Evolutionary conservation across 2,329 filamentous ascomycete species (phyloP).

Genomic region (Trichophaea hybrida): DNA sequence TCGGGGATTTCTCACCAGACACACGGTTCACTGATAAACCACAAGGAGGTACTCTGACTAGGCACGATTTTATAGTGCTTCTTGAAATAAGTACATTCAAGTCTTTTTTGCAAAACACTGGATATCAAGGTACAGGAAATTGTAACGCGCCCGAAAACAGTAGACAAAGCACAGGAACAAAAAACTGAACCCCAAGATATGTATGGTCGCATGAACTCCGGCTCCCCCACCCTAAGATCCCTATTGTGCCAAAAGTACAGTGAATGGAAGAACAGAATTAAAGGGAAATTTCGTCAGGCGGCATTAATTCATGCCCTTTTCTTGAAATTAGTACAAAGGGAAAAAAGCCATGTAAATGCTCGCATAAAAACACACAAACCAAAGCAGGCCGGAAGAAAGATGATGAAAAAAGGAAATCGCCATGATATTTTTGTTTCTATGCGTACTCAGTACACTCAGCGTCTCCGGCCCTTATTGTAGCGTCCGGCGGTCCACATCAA

Average conservation of each 20-base stretch:
- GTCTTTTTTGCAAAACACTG: too few relatives aligned
- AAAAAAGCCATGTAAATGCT: neutral
- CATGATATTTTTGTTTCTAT: neutral
- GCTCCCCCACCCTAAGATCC: neutral
- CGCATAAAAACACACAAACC: neutral
- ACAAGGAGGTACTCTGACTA: too few relatives aligned
- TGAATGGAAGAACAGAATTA: neutral
- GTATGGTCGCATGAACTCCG: neutral
- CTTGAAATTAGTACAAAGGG: neutral
- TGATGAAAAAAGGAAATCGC: neutral
- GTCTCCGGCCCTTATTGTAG: conserved; percentile 17
- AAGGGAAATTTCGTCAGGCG: neutral
- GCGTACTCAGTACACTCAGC: neutral
- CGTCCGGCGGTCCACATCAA: conserved; percentile 28
- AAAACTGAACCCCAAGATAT: neutral
- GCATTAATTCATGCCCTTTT: neutral
- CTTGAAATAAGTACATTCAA: too few relatives aligned
- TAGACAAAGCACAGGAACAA: too few relatives aligned
- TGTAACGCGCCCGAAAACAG: too few relatives aligned
- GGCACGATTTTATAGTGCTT: too few relatives aligned
- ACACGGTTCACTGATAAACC: too few relatives aligned
- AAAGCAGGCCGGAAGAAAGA: neutral
- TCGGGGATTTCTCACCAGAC: too few relatives aligned
- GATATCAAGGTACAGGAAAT: too few relatives aligned
- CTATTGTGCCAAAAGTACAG: neutral